Percentiles rank a stretch among this genome's conserved stretches.
phyloP scores from a whole-genome alignment of 2,329 filamentous ascomycete species.

The Escovopsis sp. region DNA sequence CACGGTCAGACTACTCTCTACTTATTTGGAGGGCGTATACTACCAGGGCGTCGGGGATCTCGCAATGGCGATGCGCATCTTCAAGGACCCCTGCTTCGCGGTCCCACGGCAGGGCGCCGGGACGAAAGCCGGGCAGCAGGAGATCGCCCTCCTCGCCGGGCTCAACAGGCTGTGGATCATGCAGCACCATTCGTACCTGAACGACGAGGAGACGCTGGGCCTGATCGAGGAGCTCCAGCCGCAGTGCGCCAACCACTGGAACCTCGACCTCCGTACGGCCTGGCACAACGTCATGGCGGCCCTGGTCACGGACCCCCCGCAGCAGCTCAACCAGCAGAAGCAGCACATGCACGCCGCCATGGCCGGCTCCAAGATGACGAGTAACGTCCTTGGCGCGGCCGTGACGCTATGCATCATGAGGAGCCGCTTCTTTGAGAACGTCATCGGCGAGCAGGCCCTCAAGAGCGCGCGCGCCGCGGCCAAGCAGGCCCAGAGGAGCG shows the following conservation, averaged over 20 bases:
- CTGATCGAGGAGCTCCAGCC: conserved; percentile 53
- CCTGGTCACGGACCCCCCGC: conserved; percentile 44
- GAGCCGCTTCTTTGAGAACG: conserved; percentile 64
- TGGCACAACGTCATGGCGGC: conserved; percentile 64
- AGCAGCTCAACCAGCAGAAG: conserved; percentile 63
- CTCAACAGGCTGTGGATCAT: conserved; percentile 62
- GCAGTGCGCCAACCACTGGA: conserved; percentile 53
- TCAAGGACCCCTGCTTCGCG: conserved; percentile 44
- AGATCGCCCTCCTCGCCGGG: conserved; percentile 50
- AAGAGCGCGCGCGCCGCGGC: conserved; percentile 60
- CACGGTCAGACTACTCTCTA: conserved; percentile 33
- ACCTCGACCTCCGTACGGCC: conserved; percentile 61
- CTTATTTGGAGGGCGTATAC: conserved; percentile 64
- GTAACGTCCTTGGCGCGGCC: conserved; percentile 67
- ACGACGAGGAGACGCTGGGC: conserved; percentile 42
- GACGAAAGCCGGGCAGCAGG: conserved; percentile 38
- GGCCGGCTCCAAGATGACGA: conserved; percentile 49
- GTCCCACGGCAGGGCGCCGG: conserved; percentile 22
- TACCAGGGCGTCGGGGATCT: conserved; percentile 65
- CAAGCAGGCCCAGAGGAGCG: conserved; percentile 52
- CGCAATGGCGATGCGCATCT: conserved; percentile 50
- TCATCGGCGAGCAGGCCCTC: conserved; percentile 65
- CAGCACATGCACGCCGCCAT: conserved; percentile 62
- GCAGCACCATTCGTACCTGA: conserved; percentile 42
- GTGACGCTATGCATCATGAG: conserved; percentile 80